Evolutionary conservation across 2,329 filamentous ascomycete genomes (phyloP).

Genomic region (Byssothecium circinans): DNA sequence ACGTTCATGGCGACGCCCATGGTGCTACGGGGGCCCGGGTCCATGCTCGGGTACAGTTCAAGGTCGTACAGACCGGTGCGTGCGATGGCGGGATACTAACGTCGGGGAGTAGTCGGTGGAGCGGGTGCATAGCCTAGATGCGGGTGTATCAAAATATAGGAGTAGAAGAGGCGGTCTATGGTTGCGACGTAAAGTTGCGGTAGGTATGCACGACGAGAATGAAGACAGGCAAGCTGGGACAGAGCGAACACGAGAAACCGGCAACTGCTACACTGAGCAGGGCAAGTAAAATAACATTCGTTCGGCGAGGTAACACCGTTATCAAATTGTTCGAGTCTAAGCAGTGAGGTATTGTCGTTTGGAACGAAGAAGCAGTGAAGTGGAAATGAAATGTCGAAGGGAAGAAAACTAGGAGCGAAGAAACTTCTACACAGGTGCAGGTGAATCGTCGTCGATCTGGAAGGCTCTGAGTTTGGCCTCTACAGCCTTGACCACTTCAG

Average conservation of each 20-base stretch:
- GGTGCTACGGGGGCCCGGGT: slow-evolving; percentile 1
- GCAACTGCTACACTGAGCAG: slow-evolving; percentile 1
- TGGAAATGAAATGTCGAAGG: slow-evolving; percentile 4
- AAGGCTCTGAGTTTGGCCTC: slow-evolving; percentile 55
- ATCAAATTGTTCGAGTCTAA: neutral
- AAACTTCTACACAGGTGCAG: slow-evolving; percentile 3
- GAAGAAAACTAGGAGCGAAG: slow-evolving; percentile 2
- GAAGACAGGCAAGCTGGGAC: neutral
- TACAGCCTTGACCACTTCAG: slow-evolving; percentile 60
- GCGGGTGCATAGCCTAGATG: neutral
- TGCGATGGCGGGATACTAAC: neutral
- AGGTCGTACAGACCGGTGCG: slow-evolving; percentile 5
- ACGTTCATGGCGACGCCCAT: slow-evolving; percentile 7
- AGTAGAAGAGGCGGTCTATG: neutral
- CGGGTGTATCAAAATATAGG: neutral
- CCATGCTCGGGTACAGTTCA: slow-evolving; percentile 7
- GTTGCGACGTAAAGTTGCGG: slow-evolving; percentile 3
- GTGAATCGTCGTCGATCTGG: slow-evolving; percentile 28
- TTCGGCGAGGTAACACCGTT: neutral
- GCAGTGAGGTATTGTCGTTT: too few relatives aligned
- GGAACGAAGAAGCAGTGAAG: too few relatives aligned
- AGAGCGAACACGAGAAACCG: slow-evolving; percentile 6
- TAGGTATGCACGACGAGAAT: slow-evolving; percentile 1
- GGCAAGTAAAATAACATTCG: neutral
- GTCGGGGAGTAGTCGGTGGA: neutral